These are phyloP conservation scores for Gossypium laxum DNA, from an alignment of 441 rosid species.

Conservation along the genomic window DNA sequence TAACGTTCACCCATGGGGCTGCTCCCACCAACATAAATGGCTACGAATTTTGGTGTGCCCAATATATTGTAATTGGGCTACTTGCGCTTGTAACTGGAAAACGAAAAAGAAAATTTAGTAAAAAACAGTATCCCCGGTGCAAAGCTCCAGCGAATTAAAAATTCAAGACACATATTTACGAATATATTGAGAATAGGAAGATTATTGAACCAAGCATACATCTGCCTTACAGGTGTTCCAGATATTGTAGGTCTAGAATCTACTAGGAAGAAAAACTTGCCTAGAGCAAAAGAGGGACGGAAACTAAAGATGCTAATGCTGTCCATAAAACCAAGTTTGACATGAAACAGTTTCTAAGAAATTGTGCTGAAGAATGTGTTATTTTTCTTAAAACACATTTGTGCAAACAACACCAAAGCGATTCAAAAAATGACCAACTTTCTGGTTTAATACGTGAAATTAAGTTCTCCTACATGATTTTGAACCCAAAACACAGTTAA, in stretches of 20 bases:
- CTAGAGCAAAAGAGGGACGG: not conserved
- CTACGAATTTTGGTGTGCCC: not conserved
- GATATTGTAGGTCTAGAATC: not conserved
- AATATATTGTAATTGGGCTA: conserved; percentile 9
- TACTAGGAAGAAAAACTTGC: not conserved
- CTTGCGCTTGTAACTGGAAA: conserved; percentile 41
- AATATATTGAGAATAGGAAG: not conserved
- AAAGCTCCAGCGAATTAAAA: not conserved
- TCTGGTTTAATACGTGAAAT: not conserved
- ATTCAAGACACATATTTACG: not conserved
- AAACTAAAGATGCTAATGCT: conserved; percentile 4
- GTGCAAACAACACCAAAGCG: not conserved
- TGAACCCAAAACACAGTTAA: conserved; percentile 13
- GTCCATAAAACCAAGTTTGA: not conserved
- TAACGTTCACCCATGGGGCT: not conserved
- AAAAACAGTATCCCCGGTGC: not conserved
- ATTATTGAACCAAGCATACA: not conserved
- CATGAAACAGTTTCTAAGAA: not conserved
- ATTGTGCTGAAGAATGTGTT: not conserved
- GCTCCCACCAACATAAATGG: not conserved
- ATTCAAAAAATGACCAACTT: not conserved
- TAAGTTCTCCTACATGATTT: conserved; percentile 21
- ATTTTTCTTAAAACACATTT: not conserved
- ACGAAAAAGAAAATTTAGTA: not conserved
- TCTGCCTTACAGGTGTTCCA: not conserved